Evolutionary conservation across 2,329 filamentous ascomycete species (phyloP).

Genomic region (Tolypocladium ophioglossoides): DNA sequence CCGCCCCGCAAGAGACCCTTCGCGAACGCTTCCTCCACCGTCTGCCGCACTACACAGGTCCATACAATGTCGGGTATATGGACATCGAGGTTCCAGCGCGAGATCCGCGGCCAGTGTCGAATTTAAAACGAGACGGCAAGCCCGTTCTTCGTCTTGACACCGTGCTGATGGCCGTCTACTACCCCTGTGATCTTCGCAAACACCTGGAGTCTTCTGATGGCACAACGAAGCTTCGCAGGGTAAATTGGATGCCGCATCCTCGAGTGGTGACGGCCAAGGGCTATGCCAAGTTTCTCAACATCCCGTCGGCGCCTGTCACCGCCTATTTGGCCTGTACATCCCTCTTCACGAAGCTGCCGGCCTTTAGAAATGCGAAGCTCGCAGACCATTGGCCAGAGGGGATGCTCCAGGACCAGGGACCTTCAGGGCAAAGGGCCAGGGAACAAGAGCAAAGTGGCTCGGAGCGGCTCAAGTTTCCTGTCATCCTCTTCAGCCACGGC

Average conservation of each 20-base stretch:
- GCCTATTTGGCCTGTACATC: conserved; percentile 44
- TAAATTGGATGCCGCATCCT: conserved; percentile 53
- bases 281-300: conserved; percentile 49
- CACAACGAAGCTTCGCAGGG: conserved; percentile 34
- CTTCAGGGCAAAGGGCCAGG: conserved; percentile 16
- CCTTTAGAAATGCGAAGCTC: conserved; percentile 48
- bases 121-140: conserved; percentile 26
- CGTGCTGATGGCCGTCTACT: conserved; percentile 55
- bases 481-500: conserved; percentile 58
- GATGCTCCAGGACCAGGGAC: conserved; percentile 21
- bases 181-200: conserved; percentile 39
- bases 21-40: conserved; percentile 29
- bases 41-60: conserved; percentile 53
- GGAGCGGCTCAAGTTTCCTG: conserved; percentile 40
- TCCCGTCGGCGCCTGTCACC: conserved; percentile 37
- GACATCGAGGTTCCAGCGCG: conserved; percentile 53
- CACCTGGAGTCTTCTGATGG: conserved; percentile 13
- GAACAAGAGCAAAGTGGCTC: conserved; percentile 8
- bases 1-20: conserved; percentile 18
- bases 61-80: conserved; percentile 57
- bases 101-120: conserved; percentile 26
- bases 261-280: conserved; percentile 44
- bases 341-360: conserved; percentile 55
- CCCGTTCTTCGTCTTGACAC: conserved; percentile 37
- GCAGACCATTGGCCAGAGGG: conserved; percentile 43